Conservation (phyloP, 108 stramenopile genomes). For the Skeletonema tropicum region DNA sequence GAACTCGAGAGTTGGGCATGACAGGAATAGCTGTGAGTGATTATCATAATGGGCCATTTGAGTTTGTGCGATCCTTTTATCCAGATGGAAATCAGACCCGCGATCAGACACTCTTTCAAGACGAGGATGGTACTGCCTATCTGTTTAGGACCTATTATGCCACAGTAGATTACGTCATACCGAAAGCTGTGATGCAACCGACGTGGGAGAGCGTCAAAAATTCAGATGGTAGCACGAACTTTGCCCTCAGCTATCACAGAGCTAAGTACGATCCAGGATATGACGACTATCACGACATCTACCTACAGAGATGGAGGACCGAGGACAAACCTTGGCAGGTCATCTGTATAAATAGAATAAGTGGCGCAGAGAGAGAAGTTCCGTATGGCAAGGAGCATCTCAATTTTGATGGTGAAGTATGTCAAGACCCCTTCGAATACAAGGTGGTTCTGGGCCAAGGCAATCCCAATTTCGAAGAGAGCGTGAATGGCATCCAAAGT, state of each 20-base stretch:
- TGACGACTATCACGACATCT: slow-evolving; percentile 91
- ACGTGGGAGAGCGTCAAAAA: slow-evolving; percentile 89
- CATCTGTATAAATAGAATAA: slow-evolving; percentile 66
- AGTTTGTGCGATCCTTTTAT: slow-evolving; percentile 71
- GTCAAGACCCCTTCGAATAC: slow-evolving; percentile 72
- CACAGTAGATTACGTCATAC: slow-evolving; percentile 77
- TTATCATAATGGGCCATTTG: slow-evolving; percentile 79
- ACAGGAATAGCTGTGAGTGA: slow-evolving; percentile 75
- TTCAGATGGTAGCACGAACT: slow-evolving; percentile 63
- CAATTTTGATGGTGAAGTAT: slow-evolving; percentile 67
- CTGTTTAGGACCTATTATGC: slow-evolving; percentile 77
- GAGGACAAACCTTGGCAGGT: slow-evolving; percentile 85
- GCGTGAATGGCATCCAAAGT: slow-evolving; percentile 58
- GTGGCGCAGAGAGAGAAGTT: slow-evolving; percentile 52
- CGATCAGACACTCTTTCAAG: slow-evolving; percentile 74
- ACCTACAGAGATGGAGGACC: slow-evolving; percentile 77
- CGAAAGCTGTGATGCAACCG: slow-evolving; percentile 85
- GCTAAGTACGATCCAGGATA: slow-evolving; percentile 78
- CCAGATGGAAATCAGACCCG: slow-evolving; percentile 90
- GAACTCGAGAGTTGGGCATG: slow-evolving; percentile 56
- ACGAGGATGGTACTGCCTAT: slow-evolving; percentile 63
- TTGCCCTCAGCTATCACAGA: slow-evolving; percentile 83
- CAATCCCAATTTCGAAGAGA: slow-evolving; percentile 41
- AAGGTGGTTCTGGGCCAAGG: slow-evolving; percentile 77
- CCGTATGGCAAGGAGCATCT: slow-evolving; percentile 54